Evolutionary conservation across 306 rosid species (phyloP), one percentile per base, ranked within the genome.

Genomic region (Cucurbita pepo): DNA sequence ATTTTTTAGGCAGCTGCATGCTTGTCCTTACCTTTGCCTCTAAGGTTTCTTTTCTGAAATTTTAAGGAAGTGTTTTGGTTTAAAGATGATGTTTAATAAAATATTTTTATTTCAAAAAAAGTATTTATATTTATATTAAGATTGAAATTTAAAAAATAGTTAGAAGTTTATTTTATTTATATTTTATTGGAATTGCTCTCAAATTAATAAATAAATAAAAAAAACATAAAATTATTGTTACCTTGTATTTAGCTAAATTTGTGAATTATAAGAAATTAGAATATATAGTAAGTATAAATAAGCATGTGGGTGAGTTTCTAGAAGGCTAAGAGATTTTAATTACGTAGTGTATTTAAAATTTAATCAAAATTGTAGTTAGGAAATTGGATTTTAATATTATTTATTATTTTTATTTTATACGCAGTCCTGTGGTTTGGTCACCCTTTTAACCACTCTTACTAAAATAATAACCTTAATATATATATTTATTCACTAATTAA

Each of bases 371-470:
- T 78, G 58, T 71, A 76, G 94, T 85, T 89, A 92, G 96, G 56
- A 52, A 30, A 30, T 30, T 30, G 34, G 34, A 30, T 30, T 30
- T 30, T 30, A 30, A 30, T 30, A 30, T 30, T 30, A 30, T 30
- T 30, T 78, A 0, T 48, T 48, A 22, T 11, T 21, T 25, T 18
- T 22, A 69, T 14, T 6, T 15, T 16, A n/a, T 9, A 38, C 11
- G 52, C 86, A 71, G 90, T 87, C 91, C 65, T 77, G 13, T 21
- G 80, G 90, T 78, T 92, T 85, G 97, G 94, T 86, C 15, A 92
- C 75, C 94, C 67, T 85, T 89, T 89, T 85, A 92, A 89, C 96
- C 82, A 89, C 96, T 80, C 69, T 2, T 34, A 10, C 18, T 19
- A 36, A 13, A 14, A 14, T 50, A 50, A 50, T 50, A 48, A 48